These are phyloP conservation scores for Diatrype stigma DNA, from an alignment of 2,329 filamentous ascomycete species.

Conservation along the genomic window DNA sequence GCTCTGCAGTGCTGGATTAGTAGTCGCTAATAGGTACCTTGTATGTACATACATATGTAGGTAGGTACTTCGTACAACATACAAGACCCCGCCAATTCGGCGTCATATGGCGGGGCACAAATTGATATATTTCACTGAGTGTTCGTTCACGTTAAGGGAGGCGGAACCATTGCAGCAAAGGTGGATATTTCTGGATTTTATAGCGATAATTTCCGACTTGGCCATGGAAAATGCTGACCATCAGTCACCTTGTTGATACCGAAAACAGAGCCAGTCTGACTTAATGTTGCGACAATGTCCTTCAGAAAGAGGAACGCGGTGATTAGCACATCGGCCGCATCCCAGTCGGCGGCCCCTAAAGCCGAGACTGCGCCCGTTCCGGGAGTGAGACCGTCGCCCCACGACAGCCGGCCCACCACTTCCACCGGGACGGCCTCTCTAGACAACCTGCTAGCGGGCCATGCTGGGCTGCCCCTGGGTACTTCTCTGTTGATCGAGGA, in stretches of 20 bases:
- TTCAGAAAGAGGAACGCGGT: conserved; percentile 56
- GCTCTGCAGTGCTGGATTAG: conserved; percentile 9
- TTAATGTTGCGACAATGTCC: conserved; percentile 40
- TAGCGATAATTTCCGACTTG: too few species aligned
- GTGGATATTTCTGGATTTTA: too few species aligned
- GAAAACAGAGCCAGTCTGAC: neutral
- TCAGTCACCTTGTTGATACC: neutral
- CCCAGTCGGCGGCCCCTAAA: conserved; percentile 27
- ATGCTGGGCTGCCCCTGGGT: conserved; percentile 79
- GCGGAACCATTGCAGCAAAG: too few species aligned
- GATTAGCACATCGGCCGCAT: conserved; percentile 35
- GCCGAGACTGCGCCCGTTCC: conserved; percentile 36
- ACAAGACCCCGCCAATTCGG: neutral
- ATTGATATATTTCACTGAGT: neutral
- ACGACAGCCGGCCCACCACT: conserved; percentile 82
- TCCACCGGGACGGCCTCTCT: conserved; percentile 87
- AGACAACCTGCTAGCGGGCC: conserved; percentile 79
- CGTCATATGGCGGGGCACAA: neutral
- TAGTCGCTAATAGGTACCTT: neutral
- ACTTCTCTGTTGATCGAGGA: conserved; percentile 80
- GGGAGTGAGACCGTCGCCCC: conserved; percentile 74
- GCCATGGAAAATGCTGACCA: neutral
- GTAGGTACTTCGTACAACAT: neutral
- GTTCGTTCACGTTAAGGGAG: neutral
- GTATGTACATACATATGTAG: neutral